These are phyloP conservation scores for Trichocladium uniseriatum DNA, from an alignment of 495 filamentous ascomycete species.

Conservation along the genomic window DNA sequence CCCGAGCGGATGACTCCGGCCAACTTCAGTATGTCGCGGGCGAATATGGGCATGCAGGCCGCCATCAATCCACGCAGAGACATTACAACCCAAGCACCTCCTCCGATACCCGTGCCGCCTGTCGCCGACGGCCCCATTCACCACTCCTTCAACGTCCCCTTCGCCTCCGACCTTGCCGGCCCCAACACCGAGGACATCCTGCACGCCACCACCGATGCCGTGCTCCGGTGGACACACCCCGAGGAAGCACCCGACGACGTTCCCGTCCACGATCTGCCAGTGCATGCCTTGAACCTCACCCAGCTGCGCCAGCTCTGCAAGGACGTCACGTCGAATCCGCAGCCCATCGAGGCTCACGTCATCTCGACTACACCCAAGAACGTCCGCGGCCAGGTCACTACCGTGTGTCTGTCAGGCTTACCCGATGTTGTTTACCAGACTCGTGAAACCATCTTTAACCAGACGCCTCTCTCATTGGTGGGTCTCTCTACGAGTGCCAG, in stretches of 20 bases:
- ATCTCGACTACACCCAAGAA: constrained; percentile 74
- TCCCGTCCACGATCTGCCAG: constrained; percentile 74
- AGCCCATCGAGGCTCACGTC: constrained; percentile 72
- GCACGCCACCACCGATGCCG: constrained; percentile 72
- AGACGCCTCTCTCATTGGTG: constrained; percentile 82
- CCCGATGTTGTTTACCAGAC: constrained; percentile 76
- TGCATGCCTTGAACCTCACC: constrained; percentile 77
- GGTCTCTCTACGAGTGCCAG: constrained; percentile 19
- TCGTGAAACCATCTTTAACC: constrained; percentile 73
- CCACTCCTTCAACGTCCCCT: constrained; percentile 88
- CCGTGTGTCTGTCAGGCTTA: constrained; percentile 80
- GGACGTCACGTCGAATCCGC: constrained; percentile 56
- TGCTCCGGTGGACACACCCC: constrained; percentile 85
- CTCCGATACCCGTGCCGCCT: constrained; percentile 53
- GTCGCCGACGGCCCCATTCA: constrained; percentile 57
- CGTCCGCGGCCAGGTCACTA: constrained; percentile 67
- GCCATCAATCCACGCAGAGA: constrained; percentile 56
- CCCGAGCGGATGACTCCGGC: constrained; percentile 78
- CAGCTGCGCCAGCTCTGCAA: constrained; percentile 66
- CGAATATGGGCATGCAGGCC: constrained; percentile 61
- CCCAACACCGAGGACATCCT: constrained; percentile 87
- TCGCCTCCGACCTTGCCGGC: constrained; percentile 80
- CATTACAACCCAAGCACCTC: constrained; percentile 50
- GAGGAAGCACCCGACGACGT: constrained; percentile 74
- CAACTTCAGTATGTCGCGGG: constrained; percentile 63